These are phyloP conservation scores for Mycena crocata DNA, from an alignment of 768 basidiomycete species.

Conservation along the genomic window DNA sequence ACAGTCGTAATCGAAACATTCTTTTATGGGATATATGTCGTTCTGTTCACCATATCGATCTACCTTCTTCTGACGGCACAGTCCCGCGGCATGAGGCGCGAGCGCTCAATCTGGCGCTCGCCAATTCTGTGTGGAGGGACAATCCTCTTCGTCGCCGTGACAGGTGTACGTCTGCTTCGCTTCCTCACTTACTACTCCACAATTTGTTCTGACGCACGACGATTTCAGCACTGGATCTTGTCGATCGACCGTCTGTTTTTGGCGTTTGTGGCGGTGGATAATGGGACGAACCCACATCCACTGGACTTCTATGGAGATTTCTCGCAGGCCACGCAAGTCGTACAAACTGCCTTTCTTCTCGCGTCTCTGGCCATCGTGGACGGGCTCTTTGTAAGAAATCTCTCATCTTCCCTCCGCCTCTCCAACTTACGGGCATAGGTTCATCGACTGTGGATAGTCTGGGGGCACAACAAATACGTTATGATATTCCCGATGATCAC, in stretches of 20 bases:
- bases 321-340: slow-evolving; percentile 2
- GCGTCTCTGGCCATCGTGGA: slow-evolving; percentile 12
- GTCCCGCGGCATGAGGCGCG: slow-evolving; percentile 1
- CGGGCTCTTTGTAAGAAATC: not conserved
- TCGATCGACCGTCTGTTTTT: slow-evolving; percentile 15
- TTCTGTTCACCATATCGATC: slow-evolving; percentile 14
- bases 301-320: slow-evolving; percentile 10
- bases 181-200: too few relatives aligned
- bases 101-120: slow-evolving; percentile 18
- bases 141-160: slow-evolving; percentile 11
- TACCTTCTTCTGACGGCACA: slow-evolving; percentile 18
- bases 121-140: slow-evolving; percentile 20
- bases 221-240: slow-evolving; percentile 13
- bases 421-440: not conserved
- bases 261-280: not conserved
- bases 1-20: slow-evolving; percentile 26
- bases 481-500: slow-evolving; percentile 11
- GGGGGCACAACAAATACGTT: slow-evolving; percentile 9
- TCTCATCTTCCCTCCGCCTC: not conserved
- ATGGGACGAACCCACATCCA: slow-evolving; percentile 5
- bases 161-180: slow-evolving; percentile 22
- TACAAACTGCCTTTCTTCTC: slow-evolving; percentile 11
- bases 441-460: slow-evolving; percentile 16
- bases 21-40: slow-evolving; percentile 24
- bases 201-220: not conserved